These are phyloP conservation scores for Mycena chlorophos DNA, from an alignment of 768 basidiomycete genomes.

Conservation along the genomic window DNA sequence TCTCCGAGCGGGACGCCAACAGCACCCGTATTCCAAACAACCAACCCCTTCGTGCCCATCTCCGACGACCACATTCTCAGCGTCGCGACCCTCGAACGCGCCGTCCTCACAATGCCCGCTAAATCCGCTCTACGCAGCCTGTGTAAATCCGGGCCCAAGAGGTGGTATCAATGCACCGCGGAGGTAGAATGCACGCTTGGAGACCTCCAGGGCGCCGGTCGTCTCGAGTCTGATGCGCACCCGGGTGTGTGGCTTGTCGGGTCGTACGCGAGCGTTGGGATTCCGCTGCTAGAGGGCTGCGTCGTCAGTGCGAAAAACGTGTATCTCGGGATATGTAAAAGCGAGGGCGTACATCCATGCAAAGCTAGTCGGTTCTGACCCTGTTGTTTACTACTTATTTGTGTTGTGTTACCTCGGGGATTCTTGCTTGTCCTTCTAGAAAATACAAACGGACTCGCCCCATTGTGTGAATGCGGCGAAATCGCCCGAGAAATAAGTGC, in stretches of 20 bases:
- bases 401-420: not conserved
- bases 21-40: constrained; percentile 63
- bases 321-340: constrained; percentile 24
- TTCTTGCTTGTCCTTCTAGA: not conserved
- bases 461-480: too few species aligned
- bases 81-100: constrained; percentile 62
- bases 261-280: constrained; percentile 67
- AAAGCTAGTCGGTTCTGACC: not conserved
- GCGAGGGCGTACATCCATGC: constrained; percentile 11
- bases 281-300: constrained; percentile 79
- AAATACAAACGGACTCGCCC: not conserved
- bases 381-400: not conserved
- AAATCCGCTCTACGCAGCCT: constrained; percentile 53
- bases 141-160: constrained; percentile 32
- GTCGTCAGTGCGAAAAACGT: constrained; percentile 70
- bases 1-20: constrained; percentile 36
- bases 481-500: constrained; percentile 20
- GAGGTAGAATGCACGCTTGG: constrained; percentile 43
- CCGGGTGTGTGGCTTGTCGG: constrained; percentile 73
- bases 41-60: constrained; percentile 66
- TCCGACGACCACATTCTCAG: constrained; percentile 50
- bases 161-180: constrained; percentile 47
- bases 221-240: constrained; percentile 27
- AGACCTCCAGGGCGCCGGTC: constrained; percentile 52
- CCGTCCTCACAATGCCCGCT: constrained; percentile 50